Conservation (phyloP, 225 moss, liverwort and hornwort species). For the Thuidium tamariscinum region DNA sequence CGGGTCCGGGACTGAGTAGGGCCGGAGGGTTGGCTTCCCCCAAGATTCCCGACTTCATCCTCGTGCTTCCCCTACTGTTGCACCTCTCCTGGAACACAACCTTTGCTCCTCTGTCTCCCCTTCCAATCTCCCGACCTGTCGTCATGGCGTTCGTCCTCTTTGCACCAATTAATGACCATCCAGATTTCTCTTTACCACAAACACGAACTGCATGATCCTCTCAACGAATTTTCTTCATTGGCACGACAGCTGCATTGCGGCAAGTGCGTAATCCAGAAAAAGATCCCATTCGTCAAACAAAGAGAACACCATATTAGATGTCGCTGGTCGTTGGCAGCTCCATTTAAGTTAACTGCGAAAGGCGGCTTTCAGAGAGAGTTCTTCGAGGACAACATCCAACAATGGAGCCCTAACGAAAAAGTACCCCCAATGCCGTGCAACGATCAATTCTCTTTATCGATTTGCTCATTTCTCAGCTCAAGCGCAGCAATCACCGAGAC, state of each 20-base stretch:
- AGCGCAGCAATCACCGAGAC: background rate
- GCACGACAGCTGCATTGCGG: background rate
- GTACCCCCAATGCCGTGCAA: background rate
- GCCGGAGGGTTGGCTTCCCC: background rate
- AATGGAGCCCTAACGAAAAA: background rate
- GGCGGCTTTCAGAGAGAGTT: background rate
- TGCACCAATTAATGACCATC: background rate
- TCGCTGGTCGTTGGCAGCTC: background rate
- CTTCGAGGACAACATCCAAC: background rate
- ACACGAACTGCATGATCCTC: background rate
- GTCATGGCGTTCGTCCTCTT: conserved; percentile 8
- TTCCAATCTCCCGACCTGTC: conserved; percentile 15
- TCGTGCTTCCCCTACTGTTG: conserved; percentile 12
- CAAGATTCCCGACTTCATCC: conserved; percentile 2
- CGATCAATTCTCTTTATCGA: background rate
- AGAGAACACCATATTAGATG: background rate
- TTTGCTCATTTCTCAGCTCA: background rate
- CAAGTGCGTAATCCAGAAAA: background rate
- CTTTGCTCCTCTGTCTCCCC: conserved; percentile 7
- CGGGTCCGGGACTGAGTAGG: conserved; percentile 18
- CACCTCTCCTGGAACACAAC: conserved; percentile 14
- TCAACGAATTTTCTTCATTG: background rate
- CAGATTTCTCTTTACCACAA: background rate
- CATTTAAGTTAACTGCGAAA: background rate
- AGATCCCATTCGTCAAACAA: background rate